Evolutionary conservation across 2,329 filamentous ascomycete genomes (phyloP), one percentile per base, ranked within the genome.

Genomic region (Diaporthe citriasiana): DNA sequence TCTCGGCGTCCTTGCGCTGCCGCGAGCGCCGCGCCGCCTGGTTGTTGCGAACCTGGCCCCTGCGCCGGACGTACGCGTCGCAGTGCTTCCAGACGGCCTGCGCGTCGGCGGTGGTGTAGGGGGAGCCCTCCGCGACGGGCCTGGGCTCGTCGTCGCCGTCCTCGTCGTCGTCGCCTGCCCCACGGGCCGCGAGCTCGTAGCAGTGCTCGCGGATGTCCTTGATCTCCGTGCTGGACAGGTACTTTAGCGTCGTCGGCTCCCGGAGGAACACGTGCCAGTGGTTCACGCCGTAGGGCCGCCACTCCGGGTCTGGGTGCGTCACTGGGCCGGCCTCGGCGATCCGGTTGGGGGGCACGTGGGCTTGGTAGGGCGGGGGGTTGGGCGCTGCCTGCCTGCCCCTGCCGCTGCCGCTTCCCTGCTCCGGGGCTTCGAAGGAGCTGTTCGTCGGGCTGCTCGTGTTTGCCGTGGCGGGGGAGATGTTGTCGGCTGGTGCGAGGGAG

Each of bases 41-140:
- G 50, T 76, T 76, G 74, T 76, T 76, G 55, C 63, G 55, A 6
- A 72, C 63, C 74, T 76, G 74, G 50, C 71, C 17, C 30, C 74
- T 72, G 25, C 74, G 72, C n/a, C 73, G 71, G 19, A 74, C 63
- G 35, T 76, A 76, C 7, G 72, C 63, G 25, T 71, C 42, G 72
- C 72, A 74, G 60, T 74, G 73, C 40, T 57, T 50, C 74, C 74
- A 76, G 33, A 76, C 74, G 3, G 60, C 56, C 45, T 50, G 69
- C 9, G 74, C 74, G 69, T 76, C 74, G 33, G 27, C 45, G 1
- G 72, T 71, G 30, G 50, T 57, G 59, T 69, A 74, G 3, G 30
- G 27, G 4, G 66, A 47, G 3, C 59, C 47, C 38, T 51, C 19
- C 1, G 51, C 30, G 30, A 75, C 38, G 42, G 27, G 6, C 19